Evolutionary conservation across 805 yeast species (phyloP).

Genomic region (Ogataea pini): DNA sequence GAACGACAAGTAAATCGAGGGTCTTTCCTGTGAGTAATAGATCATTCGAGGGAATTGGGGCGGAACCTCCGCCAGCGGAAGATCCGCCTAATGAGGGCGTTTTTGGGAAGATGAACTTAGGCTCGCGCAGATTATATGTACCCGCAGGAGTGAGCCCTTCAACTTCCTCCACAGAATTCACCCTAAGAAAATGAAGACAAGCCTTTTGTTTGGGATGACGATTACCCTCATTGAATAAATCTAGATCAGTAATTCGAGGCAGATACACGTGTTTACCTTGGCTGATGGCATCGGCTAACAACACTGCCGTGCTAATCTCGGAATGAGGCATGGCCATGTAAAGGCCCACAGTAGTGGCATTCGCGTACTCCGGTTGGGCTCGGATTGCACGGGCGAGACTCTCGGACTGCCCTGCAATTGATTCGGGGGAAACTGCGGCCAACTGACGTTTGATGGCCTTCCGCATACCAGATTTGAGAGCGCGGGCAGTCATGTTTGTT

Average conservation of each 20-base stretch:
- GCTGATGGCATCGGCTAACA: constrained; percentile 54
- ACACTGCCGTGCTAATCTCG: constrained; percentile 62
- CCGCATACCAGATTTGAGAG: constrained; percentile 7
- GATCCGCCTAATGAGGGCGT: neutral
- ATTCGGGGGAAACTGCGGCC: constrained; percentile 5
- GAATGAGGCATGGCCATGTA: constrained; percentile 75
- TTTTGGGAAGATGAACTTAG: constrained; percentile 40
- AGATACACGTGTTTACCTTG: constrained; percentile 52
- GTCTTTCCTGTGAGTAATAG: constrained; percentile 14
- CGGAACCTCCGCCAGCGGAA: neutral
- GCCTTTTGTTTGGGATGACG: constrained; percentile 37
- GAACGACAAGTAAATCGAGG: constrained; percentile 74
- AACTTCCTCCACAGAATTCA: constrained; percentile 46
- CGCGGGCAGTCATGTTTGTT: neutral
- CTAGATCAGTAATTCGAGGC: constrained; percentile 45
- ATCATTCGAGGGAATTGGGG: constrained; percentile 21
- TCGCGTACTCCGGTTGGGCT: constrained; percentile 36
- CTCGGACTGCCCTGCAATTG: constrained; percentile 12
- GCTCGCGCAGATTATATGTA: constrained; percentile 67
- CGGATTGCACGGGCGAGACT: constrained; percentile 7
- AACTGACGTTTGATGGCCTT: constrained; percentile 8
- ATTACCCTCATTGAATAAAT: constrained; percentile 31
- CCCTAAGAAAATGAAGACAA: constrained; percentile 57
- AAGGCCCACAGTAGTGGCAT: constrained; percentile 56
- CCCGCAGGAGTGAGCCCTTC: constrained; percentile 62